phyloP scores from a whole-genome alignment of 345 rosid genomes.

The Citrus reticulata region DNA sequence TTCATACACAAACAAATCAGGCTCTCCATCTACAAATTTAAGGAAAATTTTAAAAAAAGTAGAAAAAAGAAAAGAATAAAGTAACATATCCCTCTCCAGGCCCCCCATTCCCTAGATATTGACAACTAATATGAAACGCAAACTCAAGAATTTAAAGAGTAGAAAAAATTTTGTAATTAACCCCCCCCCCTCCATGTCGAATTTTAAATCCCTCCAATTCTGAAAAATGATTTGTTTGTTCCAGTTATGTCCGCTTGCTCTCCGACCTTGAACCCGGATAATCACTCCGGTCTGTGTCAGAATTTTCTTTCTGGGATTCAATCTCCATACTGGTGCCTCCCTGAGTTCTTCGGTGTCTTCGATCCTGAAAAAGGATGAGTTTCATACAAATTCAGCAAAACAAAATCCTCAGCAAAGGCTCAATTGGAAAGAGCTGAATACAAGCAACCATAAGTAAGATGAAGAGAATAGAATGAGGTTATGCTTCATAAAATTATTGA shows the following conservation, averaged over 20 bases:
- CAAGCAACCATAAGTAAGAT: not conserved
- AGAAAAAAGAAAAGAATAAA: not conserved
- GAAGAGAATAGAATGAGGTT: not conserved
- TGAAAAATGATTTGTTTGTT: not conserved
- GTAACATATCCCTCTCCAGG: constrained; percentile 11
- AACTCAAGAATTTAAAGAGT: constrained; percentile 13
- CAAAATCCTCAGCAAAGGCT: not conserved
- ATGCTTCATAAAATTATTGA: not conserved
- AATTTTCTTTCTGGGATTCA: constrained; percentile 64
- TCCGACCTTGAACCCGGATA: constrained; percentile 61
- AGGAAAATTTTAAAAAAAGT: not conserved
- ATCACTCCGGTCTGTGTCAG: constrained; percentile 70
- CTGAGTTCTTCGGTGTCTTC: constrained; percentile 63
- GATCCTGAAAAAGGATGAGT: constrained; percentile 46
- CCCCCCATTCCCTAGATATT: constrained; percentile 29
- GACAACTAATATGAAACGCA: constrained; percentile 26
- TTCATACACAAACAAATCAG: constrained; percentile 33
- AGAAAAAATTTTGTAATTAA: constrained; percentile 9
- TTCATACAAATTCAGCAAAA: not conserved
- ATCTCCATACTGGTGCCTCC: constrained; percentile 69
- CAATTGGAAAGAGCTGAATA: not conserved
- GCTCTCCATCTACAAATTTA: constrained; percentile 30
- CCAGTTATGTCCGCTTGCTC: constrained; percentile 35
- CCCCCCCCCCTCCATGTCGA: not conserved
- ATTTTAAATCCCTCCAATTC: not conserved